A percentile compares a stretch with the other conserved stretches of the same genome.
Evolutionary conservation across 2,329 filamentous ascomycete species (phyloP).

Genomic region (Neocucurbitaria cava): DNA sequence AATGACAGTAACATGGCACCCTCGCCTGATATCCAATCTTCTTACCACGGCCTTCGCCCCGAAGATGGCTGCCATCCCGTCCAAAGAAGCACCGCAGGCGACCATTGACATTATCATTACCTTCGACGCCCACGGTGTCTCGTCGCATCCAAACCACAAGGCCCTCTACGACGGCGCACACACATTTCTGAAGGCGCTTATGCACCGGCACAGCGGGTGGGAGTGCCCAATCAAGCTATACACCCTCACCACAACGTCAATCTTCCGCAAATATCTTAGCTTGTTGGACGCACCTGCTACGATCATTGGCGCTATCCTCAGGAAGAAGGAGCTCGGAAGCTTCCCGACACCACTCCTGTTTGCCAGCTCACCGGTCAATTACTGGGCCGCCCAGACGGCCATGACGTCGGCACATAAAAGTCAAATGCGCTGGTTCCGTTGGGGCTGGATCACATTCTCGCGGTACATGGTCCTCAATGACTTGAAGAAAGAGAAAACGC

Average conservation of each 20-base stretch:
- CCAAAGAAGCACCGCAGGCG: conserved; percentile 56
- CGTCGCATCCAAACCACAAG: conserved; percentile 90
- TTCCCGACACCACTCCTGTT: conserved; percentile 69
- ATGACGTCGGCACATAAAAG: conserved; percentile 92
- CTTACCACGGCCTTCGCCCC: conserved; percentile 78
- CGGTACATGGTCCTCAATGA: conserved; percentile 98
- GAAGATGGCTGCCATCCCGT: conserved; percentile 56
- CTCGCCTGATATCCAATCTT: conserved; percentile 71
- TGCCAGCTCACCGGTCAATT: conserved; percentile 69
- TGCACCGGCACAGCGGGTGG: conserved; percentile 69
- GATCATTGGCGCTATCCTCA: conserved; percentile 63
- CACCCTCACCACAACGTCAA: conserved; percentile 74
- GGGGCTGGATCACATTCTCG: conserved; percentile 90
- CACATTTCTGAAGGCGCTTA: conserved; percentile 72
- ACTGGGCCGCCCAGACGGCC: conserved; percentile 75
- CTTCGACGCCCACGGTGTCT: conserved; percentile 84
- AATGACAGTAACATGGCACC: conserved; percentile 81
- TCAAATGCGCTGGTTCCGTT: conserved; percentile 99
- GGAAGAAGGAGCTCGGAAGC: conserved; percentile 59
- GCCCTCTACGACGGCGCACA: conserved; percentile 84
- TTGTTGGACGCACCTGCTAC: conserved; percentile 79
- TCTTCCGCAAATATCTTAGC: conserved; percentile 81
- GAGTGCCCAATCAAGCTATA: conserved; percentile 82
- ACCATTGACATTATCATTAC: conserved; percentile 85
- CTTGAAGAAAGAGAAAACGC: conserved; percentile 65